Conservation (phyloP, 352 stramenopile genomes). For the Phytophthora hybrid region DNA sequence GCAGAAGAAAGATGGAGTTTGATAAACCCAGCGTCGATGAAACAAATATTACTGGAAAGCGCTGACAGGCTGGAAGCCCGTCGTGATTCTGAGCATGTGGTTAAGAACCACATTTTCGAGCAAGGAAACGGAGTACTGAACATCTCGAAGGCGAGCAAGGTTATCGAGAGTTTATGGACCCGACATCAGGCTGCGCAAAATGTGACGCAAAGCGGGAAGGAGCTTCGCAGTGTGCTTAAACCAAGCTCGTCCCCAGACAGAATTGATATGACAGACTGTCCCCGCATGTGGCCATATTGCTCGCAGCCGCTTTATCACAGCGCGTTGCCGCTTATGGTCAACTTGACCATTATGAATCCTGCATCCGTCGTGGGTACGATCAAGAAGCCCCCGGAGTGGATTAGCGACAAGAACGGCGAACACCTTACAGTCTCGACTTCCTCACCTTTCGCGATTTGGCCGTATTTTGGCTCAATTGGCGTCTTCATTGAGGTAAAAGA, state of each 20-base stretch:
- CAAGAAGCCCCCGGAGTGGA: slow-evolving; percentile 59
- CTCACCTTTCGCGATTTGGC: slow-evolving; percentile 61
- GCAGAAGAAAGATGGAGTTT: slow-evolving; percentile 59
- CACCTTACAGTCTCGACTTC: slow-evolving; percentile 60
- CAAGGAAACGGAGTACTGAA: slow-evolving; percentile 85
- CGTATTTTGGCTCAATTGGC: slow-evolving; percentile 75
- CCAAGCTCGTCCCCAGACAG: slow-evolving; percentile 68
- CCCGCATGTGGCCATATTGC: slow-evolving; percentile 90
- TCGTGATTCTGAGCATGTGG: slow-evolving; percentile 45
- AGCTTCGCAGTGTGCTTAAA: slow-evolving; percentile 23
- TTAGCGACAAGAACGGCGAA: slow-evolving; percentile 56
- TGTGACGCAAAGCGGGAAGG: slow-evolving; percentile 12
- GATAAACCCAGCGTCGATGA: slow-evolving; percentile 74
- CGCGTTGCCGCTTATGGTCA: slow-evolving; percentile 79
- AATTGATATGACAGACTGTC: slow-evolving; percentile 81
- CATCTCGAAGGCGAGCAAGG: slow-evolving; percentile 60
- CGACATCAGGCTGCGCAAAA: slow-evolving; percentile 37
- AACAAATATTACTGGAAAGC: slow-evolving; percentile 72
- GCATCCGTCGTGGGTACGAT: slow-evolving; percentile 57
- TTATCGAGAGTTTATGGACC: slow-evolving; percentile 53
- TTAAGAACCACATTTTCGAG: slow-evolving; percentile 87
- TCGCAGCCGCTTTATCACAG: slow-evolving; percentile 81
- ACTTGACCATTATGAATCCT: slow-evolving; percentile 87
- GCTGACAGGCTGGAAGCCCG: slow-evolving; percentile 54
- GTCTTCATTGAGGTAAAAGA: slow-evolving; percentile 76